Conservation (phyloP, 352 stramenopile species). For the Pythium biforme region DNA sequence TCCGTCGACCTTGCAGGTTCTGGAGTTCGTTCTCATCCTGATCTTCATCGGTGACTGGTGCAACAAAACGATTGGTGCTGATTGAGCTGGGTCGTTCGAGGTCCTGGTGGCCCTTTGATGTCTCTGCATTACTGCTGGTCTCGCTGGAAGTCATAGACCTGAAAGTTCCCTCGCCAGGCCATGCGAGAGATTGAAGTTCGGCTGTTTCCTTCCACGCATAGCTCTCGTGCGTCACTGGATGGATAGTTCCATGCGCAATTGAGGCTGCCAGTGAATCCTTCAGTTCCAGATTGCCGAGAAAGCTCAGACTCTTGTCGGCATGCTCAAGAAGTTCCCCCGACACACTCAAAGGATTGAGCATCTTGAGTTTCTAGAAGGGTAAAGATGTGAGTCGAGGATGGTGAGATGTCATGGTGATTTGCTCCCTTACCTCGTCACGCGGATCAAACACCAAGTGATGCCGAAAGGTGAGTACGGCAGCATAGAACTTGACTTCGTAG, state of each 20-base stretch:
- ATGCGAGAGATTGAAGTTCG: conserved; percentile 14
- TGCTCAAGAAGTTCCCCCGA: conserved; percentile 55
- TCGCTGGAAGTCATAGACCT: conserved; percentile 63
- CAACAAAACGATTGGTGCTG: neutral
- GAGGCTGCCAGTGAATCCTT: conserved; percentile 46
- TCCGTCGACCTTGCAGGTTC: neutral
- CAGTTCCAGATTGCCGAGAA: conserved; percentile 70
- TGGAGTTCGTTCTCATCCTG: neutral
- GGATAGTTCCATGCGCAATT: conserved; percentile 60
- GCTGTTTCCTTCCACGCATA: conserved; percentile 64
- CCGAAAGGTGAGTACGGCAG: conserved; percentile 81
- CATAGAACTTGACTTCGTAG: conserved; percentile 51
- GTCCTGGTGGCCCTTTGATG: neutral
- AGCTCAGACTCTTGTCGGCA: conserved; percentile 56
- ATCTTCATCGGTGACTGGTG: conserved; percentile 6
- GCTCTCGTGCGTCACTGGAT: conserved; percentile 68
- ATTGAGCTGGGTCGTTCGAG: neutral
- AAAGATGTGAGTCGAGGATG: neutral
- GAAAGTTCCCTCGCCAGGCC: conserved; percentile 19
- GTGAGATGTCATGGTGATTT: conserved; percentile 4
- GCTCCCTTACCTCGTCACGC: conserved; percentile 41
- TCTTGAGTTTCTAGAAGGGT: conserved; percentile 59
- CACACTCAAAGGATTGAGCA: conserved; percentile 63
- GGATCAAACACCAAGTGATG: conserved; percentile 89
- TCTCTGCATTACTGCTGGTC: conserved; percentile 31